Base-by-base conservation (phyloP, 305 asterid genomes). In the Solanum aculeatissimum region DNA sequence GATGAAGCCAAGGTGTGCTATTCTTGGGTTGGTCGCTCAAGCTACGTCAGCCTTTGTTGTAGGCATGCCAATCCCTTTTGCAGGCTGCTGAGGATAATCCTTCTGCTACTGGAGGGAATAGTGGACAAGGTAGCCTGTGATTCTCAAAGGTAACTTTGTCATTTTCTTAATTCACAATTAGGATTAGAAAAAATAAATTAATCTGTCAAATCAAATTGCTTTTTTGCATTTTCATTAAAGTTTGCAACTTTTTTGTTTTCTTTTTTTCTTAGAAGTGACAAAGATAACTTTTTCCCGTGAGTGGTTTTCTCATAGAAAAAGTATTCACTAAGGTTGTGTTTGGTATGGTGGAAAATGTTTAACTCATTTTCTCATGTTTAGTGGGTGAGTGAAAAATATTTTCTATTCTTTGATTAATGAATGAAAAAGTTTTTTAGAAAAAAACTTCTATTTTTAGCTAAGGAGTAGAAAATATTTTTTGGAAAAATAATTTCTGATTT, bases 1-100 rank as follows among this genome's bases (percentile, higher is more conserved):
- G 12, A 92, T 92, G 93, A 90, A 87, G 85, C 94, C 89, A 80
- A 86, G 79, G 78, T 93, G 95, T 32, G 93, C 95, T 40, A 85
- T 88, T 81, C 91, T 21, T 80, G 88, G 84, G 89, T 89, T 53
- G 91, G 89, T 90, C 93, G 94, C 25, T 84, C 87, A 21, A 83
- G 93, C 58, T 92, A 92, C 85, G 91, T 89, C 92, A 88, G 88
- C 85, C 90, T 3, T 89, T 86, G 15, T 94, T 42, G 91, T 88
- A 89, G 89, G 88, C 94, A 65, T 91, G 97, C 94, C 95, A 91
- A 85, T 21, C 16, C 32, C 92, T 90, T 43, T 94, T 95, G 97
- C 95, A 90, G 91, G 83, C 92, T 53, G 83, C 92, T 5, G 95
- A 92, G 15, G 96, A 91, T 80, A 93, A 92, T 10, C 87, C 94